A percentile compares a stretch with the other conserved stretches of the same genome.
These are phyloP conservation scores for Tylopilus felleus DNA, from an alignment of 768 basidiomycete genomes.

Conservation along the genomic window DNA sequence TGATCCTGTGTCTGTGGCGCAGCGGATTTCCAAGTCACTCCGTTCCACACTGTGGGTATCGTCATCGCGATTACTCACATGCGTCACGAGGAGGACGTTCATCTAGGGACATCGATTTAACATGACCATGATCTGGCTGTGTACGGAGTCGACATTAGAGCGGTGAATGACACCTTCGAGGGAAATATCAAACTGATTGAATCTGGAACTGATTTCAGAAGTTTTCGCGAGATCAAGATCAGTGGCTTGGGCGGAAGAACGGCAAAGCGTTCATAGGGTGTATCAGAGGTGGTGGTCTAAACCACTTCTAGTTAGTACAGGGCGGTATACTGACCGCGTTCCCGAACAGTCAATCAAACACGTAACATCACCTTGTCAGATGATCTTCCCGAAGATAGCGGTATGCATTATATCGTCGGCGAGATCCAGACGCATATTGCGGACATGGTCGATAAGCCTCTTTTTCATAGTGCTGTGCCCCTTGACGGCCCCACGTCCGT, in stretches of 20 bases:
- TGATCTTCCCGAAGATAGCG: conserved; percentile 5
- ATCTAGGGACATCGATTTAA: conserved; percentile 1
- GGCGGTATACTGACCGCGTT: neutral
- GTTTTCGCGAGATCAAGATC: conserved; percentile 5
- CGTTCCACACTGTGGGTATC: conserved; percentile 4
- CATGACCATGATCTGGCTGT: conserved; percentile 14
- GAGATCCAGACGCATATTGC: neutral
- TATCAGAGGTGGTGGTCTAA: conserved; percentile 5
- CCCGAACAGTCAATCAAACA: conserved; percentile 1
- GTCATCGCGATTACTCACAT: conserved; percentile 13
- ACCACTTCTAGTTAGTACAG: neutral
- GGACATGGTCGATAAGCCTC: neutral
- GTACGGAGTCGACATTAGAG: neutral
- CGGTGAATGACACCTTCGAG: neutral
- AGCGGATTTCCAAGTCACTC: neutral
- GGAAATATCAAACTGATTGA: conserved; percentile 7
- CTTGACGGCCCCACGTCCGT: conserved; percentile 3
- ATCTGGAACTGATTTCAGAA: neutral
- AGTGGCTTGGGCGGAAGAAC: neutral
- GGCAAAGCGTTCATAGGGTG: neutral
- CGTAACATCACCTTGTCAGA: conserved; percentile 3
- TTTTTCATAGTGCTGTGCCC: conserved; percentile 2
- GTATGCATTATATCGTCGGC: neutral
- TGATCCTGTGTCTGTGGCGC: conserved; percentile 12
- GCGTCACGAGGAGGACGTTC: conserved; percentile 7